phyloP scores from a whole-genome alignment of 345 rosid species.

The Durio zibethinus region DNA sequence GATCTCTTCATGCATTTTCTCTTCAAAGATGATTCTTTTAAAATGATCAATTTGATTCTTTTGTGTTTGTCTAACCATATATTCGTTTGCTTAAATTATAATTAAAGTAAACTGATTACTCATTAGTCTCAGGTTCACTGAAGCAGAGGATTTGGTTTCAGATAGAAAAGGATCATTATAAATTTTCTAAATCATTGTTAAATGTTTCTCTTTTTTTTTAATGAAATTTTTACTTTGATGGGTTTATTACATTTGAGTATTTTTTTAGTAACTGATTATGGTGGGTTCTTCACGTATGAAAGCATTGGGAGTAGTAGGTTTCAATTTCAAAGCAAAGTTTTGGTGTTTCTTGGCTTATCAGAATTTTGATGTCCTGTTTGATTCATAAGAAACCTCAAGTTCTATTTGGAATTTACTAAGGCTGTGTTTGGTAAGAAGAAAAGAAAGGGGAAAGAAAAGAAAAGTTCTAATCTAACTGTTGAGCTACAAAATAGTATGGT shows the following conservation, averaged over 20 bases:
- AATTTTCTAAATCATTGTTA: background rate
- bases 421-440: too few relatives aligned
- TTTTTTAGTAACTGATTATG: too few relatives aligned
- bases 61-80: background rate
- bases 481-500: too few relatives aligned
- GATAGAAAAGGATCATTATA: background rate
- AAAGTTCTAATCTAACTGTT: too few relatives aligned
- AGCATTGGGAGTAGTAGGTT: background rate
- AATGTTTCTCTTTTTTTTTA: background rate
- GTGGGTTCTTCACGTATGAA: too few relatives aligned
- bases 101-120: background rate
- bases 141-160: background rate
- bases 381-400: background rate
- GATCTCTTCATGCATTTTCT: background rate
- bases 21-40: background rate
- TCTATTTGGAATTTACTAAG: background rate
- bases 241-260: background rate
- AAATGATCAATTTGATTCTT: background rate
- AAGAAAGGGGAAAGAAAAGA: too few relatives aligned
- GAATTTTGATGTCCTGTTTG: background rate
- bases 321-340: background rate
- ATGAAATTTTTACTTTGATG: background rate
- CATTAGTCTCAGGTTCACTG: background rate
- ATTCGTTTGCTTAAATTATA: background rate
- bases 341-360: background rate